Conservation (phyloP, 257 asterid genomes). For the Mentha longifolia region DNA sequence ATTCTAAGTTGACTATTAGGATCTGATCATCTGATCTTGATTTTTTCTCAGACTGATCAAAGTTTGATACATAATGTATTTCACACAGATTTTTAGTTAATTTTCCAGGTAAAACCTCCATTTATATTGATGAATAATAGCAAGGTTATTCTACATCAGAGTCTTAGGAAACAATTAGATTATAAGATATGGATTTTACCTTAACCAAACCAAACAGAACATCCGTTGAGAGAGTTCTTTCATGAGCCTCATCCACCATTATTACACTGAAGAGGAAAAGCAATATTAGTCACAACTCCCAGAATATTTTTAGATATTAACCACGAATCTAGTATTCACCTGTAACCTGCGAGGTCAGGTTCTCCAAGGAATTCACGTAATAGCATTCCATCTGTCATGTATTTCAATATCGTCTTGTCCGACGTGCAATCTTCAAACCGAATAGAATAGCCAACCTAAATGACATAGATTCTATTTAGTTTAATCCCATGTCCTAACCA, state of each 20-base stretch:
- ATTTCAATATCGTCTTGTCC: slow-evolving; percentile 80
- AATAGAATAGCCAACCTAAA: slow-evolving; percentile 88
- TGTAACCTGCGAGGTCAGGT: slow-evolving; percentile 89
- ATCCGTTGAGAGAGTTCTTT: slow-evolving; percentile 89
- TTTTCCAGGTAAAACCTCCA: slow-evolving; percentile 20
- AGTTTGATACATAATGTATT: slow-evolving; percentile 9
- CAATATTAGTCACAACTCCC: slow-evolving; percentile 25
- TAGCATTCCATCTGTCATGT: slow-evolving; percentile 95
- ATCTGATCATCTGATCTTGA: slow-evolving; percentile 3
- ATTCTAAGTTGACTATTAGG: background rate
- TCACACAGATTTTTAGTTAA: background rate
- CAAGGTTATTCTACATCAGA: slow-evolving; percentile 20
- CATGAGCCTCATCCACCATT: slow-evolving; percentile 99
- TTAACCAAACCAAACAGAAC: slow-evolving; percentile 91
- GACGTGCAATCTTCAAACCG: slow-evolving; percentile 97
- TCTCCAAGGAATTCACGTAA: slow-evolving; percentile 92
- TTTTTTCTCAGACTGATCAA: background rate
- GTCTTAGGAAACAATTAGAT: slow-evolving; percentile 1
- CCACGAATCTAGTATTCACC: slow-evolving; percentile 46
- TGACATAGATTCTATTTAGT: slow-evolving; percentile 17
- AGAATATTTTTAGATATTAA: slow-evolving; percentile 21
- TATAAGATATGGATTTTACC: slow-evolving; percentile 41
- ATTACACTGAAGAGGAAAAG: slow-evolving; percentile 62
- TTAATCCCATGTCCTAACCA: slow-evolving; percentile 25
- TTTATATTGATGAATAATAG: background rate